A percentile compares a stretch with the other conserved stretches of the same genome.
Conservation (phyloP, 192 early-diverging fungal genomes). For the Neocallimastix lanati region DNA sequence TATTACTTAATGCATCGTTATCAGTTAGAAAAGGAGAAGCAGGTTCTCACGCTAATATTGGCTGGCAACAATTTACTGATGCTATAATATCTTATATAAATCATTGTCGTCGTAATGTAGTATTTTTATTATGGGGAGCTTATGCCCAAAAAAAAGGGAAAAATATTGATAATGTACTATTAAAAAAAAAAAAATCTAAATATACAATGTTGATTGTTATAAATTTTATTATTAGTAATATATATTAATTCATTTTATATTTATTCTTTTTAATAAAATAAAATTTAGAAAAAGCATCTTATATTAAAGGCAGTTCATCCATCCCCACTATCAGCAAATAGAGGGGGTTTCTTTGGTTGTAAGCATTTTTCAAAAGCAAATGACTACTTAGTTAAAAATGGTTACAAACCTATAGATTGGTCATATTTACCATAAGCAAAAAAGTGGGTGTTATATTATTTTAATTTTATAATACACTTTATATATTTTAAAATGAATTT, state of each 20-base stretch:
- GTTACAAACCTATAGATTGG: slow-evolving; percentile 51
- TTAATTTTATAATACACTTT: too few species aligned
- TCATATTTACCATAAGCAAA: slow-evolving; percentile 17
- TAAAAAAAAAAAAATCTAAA: background rate
- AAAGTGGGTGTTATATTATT: too few species aligned
- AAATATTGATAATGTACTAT: slow-evolving; percentile 32
- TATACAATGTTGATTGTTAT: too few species aligned
- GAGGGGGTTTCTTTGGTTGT: slow-evolving; percentile 69
- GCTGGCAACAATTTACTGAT: slow-evolving; percentile 81
- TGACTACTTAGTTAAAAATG: slow-evolving; percentile 47
- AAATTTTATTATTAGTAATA: too few species aligned
- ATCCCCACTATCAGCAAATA: slow-evolving; percentile 65
- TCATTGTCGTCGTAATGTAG: slow-evolving; percentile 32
- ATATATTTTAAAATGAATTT: too few species aligned
- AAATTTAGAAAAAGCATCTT: slow-evolving; percentile 42
- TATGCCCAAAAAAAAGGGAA: slow-evolving; percentile 74
- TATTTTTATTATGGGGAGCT: slow-evolving; percentile 88
- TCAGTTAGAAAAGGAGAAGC: slow-evolving; percentile 65
- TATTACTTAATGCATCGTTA: slow-evolving; percentile 74
- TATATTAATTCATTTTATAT: background rate
- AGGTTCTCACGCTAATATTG: slow-evolving; percentile 58
- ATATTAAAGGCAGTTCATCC: slow-evolving; percentile 79
- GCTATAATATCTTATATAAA: slow-evolving; percentile 57
- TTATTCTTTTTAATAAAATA: too few species aligned
- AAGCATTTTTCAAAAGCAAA: slow-evolving; percentile 77